A percentile compares a stretch with the other conserved stretches of the same genome.
These are phyloP conservation scores for Monosporascus sp. DNA, from an alignment of 2,329 filamentous ascomycete genomes.

Conservation along the genomic window DNA sequence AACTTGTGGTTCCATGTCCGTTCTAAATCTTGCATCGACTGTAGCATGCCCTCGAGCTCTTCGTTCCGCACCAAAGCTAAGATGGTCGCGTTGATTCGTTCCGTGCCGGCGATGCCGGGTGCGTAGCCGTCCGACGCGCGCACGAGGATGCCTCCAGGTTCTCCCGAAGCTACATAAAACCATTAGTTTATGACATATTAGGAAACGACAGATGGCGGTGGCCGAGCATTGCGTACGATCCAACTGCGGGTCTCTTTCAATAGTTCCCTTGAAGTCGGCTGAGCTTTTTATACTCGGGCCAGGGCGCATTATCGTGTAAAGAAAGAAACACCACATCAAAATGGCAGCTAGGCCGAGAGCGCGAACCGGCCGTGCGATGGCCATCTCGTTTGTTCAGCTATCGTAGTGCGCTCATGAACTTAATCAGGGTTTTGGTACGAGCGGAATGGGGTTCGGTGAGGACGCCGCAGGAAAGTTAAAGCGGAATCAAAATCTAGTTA, in stretches of 20 bases:
- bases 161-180: slow-evolving; percentile 62
- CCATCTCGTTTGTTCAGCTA: slow-evolving; percentile 53
- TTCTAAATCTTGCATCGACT: slow-evolving; percentile 88
- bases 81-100: slow-evolving; percentile 89
- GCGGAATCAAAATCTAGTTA: background rate
- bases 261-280: slow-evolving; percentile 34
- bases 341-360: slow-evolving; percentile 67
- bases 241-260: slow-evolving; percentile 73
- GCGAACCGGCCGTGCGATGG: slow-evolving; percentile 78
- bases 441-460: background rate
- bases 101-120: slow-evolving; percentile 66
- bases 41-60: slow-evolving; percentile 77
- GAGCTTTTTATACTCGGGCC: slow-evolving; percentile 32
- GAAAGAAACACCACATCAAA: slow-evolving; percentile 70
- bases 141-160: slow-evolving; percentile 72
- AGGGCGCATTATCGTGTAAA: slow-evolving; percentile 67
- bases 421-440: slow-evolving; percentile 2
- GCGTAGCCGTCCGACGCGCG: slow-evolving; percentile 74
- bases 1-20: slow-evolving; percentile 97
- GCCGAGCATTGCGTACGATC: slow-evolving; percentile 59
- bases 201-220: background rate
- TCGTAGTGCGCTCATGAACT: slow-evolving; percentile 21
- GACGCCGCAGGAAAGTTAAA: background rate
- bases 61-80: slow-evolving; percentile 89
- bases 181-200: slow-evolving; percentile 3